phyloP scores from a whole-genome alignment of 73 alveolate genomes.

The Paramecium tetraurelia region DNA sequence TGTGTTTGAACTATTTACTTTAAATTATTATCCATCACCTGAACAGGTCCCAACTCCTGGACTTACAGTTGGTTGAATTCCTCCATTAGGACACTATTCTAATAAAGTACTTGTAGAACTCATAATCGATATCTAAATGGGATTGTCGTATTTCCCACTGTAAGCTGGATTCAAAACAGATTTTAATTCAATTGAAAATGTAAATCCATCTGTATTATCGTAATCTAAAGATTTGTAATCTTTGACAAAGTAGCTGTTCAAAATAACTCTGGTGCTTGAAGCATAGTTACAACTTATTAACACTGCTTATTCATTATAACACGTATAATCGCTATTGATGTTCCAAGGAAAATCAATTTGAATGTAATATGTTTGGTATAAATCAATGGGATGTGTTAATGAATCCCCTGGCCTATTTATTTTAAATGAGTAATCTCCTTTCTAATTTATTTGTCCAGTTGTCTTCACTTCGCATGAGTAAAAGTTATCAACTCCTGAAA shows the following conservation, averaged over 20 bases:
- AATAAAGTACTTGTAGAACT: background rate
- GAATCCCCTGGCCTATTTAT: background rate
- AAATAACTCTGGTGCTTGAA: background rate
- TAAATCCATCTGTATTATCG: background rate
- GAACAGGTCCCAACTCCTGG: background rate
- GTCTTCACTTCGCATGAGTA: background rate
- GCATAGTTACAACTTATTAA: background rate
- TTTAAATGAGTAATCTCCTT: background rate
- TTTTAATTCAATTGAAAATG: background rate
- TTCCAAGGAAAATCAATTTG: background rate
- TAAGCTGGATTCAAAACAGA: background rate
- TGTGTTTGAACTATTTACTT: background rate
- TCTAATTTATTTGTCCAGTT: background rate
- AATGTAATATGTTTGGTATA: background rate
- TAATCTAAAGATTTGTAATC: background rate
- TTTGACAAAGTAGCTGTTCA: background rate
- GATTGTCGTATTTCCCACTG: background rate
- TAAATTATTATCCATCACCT: background rate
- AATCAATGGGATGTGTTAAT: background rate
- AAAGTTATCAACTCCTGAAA: background rate
- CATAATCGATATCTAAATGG: background rate
- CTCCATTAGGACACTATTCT: conserved; percentile 13
- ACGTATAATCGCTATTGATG: background rate
- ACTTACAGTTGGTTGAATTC: background rate
- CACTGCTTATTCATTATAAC: background rate